A percentile compares a stretch with the other conserved stretches of the same genome.
Conservation (phyloP, 192 early-diverging fungal species). For the Rhizophagus prolifer region DNA sequence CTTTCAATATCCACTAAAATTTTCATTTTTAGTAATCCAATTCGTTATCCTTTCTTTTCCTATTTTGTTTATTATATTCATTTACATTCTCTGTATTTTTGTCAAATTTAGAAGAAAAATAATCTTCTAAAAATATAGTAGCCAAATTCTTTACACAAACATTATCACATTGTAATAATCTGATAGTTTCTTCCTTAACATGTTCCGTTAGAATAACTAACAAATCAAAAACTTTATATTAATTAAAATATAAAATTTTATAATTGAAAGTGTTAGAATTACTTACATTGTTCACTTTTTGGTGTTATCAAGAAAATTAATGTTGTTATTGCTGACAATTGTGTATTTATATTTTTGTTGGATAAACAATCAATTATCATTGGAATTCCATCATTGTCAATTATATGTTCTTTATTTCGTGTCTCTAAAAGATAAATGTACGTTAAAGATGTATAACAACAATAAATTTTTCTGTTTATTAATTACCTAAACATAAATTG, state of each 20-base stretch:
- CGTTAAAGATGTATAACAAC: not conserved
- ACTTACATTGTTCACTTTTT: not conserved
- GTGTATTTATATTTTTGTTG: constrained; percentile 13
- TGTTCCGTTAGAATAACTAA: constrained; percentile 12
- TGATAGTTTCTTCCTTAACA: not conserved
- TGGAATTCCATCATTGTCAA: constrained; percentile 22
- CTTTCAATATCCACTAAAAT: too few relatives aligned
- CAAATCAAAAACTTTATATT: not conserved
- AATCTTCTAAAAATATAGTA: constrained; percentile 23
- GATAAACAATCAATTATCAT: constrained; percentile 26
- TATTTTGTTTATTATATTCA: not conserved
- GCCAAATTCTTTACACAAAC: constrained; percentile 3
- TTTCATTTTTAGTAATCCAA: too few relatives aligned
- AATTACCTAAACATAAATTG: constrained; percentile 28
- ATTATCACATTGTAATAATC: constrained; percentile 11
- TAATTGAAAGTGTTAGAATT: not conserved
- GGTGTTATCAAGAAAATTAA: constrained; percentile 16
- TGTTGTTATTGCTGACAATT: constrained; percentile 8
- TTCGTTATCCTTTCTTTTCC: not conserved
- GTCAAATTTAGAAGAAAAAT: not conserved
- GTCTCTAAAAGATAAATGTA: not conserved
- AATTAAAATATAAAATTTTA: not conserved
- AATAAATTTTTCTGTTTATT: not conserved
- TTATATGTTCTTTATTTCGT: constrained; percentile 22
- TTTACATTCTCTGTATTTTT: not conserved